These are phyloP conservation scores for Nicotiana undulata DNA, from an alignment of 257 asterid species.

Conservation along the genomic window DNA sequence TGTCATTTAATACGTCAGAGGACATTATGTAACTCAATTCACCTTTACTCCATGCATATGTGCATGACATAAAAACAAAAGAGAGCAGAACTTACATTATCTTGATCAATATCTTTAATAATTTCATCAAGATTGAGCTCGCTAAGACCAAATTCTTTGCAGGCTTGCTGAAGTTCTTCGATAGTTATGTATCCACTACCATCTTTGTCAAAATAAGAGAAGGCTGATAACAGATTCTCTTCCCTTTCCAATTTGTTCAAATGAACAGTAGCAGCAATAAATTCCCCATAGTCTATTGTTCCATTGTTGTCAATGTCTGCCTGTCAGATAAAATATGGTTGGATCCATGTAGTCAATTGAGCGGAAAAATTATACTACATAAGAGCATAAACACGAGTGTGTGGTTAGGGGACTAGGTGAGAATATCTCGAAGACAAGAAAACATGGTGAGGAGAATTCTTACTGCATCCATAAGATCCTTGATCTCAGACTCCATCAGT, in stretches of 20 bases:
- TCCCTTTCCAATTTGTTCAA: conserved; percentile 93
- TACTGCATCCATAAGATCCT: conserved; percentile 90
- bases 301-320: conserved; percentile 93
- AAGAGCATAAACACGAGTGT: neutral
- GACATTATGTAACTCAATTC: neutral
- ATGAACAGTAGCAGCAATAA: conserved; percentile 94
- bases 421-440: neutral
- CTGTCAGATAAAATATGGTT: conserved; percentile 29
- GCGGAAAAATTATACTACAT: neutral
- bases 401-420: neutral
- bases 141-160: conserved; percentile 79
- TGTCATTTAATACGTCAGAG: neutral
- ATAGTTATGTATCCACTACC: conserved; percentile 94
- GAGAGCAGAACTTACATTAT: conserved; percentile 49
- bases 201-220: conserved; percentile 83
- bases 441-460: conserved; percentile 1
- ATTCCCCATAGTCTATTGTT: conserved; percentile 91
- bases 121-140: conserved; percentile 85
- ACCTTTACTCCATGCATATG: neutral
- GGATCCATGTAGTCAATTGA: neutral
- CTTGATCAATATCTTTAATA: conserved; percentile 84
- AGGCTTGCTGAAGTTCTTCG: conserved; percentile 93
- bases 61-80: neutral
- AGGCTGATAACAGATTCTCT: conserved; percentile 78
- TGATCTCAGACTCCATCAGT: conserved; percentile 90